phyloP scores from a whole-genome alignment of 768 basidiomycete species.

The Pisolithus tinctorius region DNA sequence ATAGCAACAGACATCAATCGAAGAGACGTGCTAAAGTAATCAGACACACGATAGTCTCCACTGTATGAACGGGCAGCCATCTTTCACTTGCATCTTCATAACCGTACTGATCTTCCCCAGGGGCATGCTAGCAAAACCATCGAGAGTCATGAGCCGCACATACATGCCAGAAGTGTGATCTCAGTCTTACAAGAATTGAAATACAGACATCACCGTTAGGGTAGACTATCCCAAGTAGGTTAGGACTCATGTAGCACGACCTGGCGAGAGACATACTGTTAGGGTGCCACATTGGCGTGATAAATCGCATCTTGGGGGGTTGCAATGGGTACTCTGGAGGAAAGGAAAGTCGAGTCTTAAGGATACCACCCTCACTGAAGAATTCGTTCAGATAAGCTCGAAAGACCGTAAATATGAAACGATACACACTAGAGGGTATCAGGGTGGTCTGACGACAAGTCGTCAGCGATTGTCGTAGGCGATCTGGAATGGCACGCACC shows the following conservation, averaged over 20 bases:
- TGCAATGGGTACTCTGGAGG: slow-evolving; percentile 85
- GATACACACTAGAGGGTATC: slow-evolving; percentile 85
- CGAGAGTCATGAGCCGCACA: slow-evolving; percentile 1
- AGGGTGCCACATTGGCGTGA: slow-evolving; percentile 96
- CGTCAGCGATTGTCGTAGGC: slow-evolving; percentile 12
- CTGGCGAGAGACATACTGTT: slow-evolving; percentile 59
- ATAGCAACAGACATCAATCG: slow-evolving; percentile 1
- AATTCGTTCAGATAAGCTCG: slow-evolving; percentile 3
- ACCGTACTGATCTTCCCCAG: slow-evolving; percentile 93
- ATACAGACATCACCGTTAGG: slow-evolving; percentile 90
- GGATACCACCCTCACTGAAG: slow-evolving; percentile 87
- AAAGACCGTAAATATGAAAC: background rate
- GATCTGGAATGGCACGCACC: slow-evolving; percentile 43
- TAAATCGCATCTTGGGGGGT: slow-evolving; percentile 94
- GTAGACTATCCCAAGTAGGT: slow-evolving; percentile 57
- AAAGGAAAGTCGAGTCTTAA: slow-evolving; percentile 86
- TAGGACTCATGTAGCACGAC: background rate
- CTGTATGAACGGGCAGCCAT: slow-evolving; percentile 96
- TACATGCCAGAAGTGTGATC: background rate
- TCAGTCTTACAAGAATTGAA: slow-evolving; percentile 72
- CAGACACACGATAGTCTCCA: slow-evolving; percentile 83
- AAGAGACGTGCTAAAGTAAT: background rate
- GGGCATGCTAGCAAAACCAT: slow-evolving; percentile 61
- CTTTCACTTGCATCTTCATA: slow-evolving; percentile 96
- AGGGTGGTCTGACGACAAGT: slow-evolving; percentile 54